Evolutionary conservation across 306 rosid genomes (phyloP).

Genomic region (Dryas drummondii): DNA sequence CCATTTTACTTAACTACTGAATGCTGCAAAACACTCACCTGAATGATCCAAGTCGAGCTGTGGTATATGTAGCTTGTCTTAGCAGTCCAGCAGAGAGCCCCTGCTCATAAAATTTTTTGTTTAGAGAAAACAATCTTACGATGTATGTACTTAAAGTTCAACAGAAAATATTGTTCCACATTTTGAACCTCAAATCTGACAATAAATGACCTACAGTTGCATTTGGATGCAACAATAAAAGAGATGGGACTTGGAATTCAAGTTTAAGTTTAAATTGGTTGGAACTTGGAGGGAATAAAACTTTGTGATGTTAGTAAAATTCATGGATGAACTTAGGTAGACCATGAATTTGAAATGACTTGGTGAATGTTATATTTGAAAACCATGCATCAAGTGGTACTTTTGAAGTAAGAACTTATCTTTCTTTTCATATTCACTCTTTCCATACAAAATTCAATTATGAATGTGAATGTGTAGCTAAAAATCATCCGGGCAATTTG

Average conservation of each 20-base stretch:
- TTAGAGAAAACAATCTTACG: conserved; percentile 21
- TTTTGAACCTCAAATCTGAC: conserved; percentile 4
- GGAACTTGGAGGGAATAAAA: neutral
- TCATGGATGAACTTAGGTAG: neutral
- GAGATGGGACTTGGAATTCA: neutral
- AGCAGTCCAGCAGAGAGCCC: conserved; percentile 96
- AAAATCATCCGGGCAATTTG: too few species aligned
- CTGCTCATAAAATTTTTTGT: conserved; percentile 40
- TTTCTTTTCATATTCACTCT: neutral
- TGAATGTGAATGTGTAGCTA: too few species aligned
- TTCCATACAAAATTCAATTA: too few species aligned
- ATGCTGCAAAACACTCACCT: conserved; percentile 48
- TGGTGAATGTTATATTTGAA: neutral
- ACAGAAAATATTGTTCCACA: neutral
- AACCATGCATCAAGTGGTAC: neutral
- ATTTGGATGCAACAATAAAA: neutral
- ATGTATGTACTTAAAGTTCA: neutral
- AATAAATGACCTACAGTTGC: neutral
- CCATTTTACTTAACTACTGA: neutral
- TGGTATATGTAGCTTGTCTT: conserved; percentile 98
- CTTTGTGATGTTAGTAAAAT: neutral
- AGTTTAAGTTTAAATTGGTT: neutral
- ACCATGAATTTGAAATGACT: neutral
- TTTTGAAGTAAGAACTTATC: neutral
- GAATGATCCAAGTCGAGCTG: conserved; percentile 96